Evolutionary conservation across 768 basidiomycete species (phyloP).

Genomic region (Paxillus involutus): DNA sequence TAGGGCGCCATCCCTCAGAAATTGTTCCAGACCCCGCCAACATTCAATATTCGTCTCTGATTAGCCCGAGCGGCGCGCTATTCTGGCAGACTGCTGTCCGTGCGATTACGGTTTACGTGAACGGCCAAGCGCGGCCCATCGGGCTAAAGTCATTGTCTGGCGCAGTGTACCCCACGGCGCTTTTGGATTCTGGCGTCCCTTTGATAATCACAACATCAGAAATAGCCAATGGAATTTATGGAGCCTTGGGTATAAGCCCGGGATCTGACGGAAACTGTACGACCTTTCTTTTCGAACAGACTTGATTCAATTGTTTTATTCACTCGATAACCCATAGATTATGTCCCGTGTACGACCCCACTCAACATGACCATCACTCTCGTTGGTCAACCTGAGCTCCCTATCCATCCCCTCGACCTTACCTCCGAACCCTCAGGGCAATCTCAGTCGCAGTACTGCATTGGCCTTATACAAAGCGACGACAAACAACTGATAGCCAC

Average conservation of each 20-base stretch:
- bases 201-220: conserved; percentile 57
- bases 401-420: conserved; percentile 77
- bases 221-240: conserved; percentile 77
- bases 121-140: conserved; percentile 42
- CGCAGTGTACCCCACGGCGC: conserved; percentile 52
- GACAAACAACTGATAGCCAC: conserved; percentile 39
- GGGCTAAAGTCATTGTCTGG: conserved; percentile 43
- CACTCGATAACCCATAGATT: conserved; percentile 47
- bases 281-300: conserved; percentile 22
- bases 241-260: conserved; percentile 64
- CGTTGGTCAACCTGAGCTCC: conserved; percentile 52
- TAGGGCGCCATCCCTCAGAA: conserved; percentile 61
- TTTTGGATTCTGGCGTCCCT: conserved; percentile 74
- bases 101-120: conserved; percentile 60
- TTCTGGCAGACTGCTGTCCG: conserved; percentile 66
- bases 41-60: conserved; percentile 50
- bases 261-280: conserved; percentile 62
- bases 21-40: conserved; percentile 53
- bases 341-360: conserved; percentile 68
- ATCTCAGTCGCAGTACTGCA: conserved; percentile 47
- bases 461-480: conserved; percentile 66
- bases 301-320: conserved; percentile 1
- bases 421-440: conserved; percentile 47
- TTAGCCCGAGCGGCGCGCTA: conserved; percentile 41
- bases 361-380: conserved; percentile 73